Conservation (phyloP, 83 land plant species). For the Isoetes engelmannii region DNA sequence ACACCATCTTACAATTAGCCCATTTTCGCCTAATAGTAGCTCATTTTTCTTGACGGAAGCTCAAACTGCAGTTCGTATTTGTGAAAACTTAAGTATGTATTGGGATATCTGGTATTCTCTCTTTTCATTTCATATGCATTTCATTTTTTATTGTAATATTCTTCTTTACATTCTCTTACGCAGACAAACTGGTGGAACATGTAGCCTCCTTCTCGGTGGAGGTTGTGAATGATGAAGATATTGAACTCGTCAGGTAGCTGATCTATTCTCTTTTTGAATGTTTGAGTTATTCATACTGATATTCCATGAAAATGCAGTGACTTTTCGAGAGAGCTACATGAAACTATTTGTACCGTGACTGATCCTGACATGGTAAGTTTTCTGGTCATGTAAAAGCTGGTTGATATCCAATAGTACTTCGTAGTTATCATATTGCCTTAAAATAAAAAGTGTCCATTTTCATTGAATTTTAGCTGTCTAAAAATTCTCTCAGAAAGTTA, state of each 20-base stretch:
- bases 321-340: slow-evolving; percentile 29
- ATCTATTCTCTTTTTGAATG: background rate
- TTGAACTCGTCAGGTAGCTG: slow-evolving; percentile 26
- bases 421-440: background rate
- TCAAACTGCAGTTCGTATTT: slow-evolving; percentile 48
- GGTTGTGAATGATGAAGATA: slow-evolving; percentile 25
- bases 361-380: slow-evolving; percentile 16
- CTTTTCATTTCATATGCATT: background rate
- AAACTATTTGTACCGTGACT: slow-evolving; percentile 24
- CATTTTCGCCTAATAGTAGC: slow-evolving; percentile 18
- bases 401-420: slow-evolving; percentile 1
- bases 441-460: slow-evolving; percentile 1
- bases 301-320: slow-evolving; percentile 24
- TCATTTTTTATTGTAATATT: background rate
- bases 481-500: background rate
- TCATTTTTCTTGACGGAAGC: slow-evolving; percentile 26
- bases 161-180: slow-evolving; percentile 35
- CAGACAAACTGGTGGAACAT: slow-evolving; percentile 25
- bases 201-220: slow-evolving; percentile 27
- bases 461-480: background rate
- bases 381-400: background rate
- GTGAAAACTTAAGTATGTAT: slow-evolving; percentile 60
- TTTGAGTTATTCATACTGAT: background rate
- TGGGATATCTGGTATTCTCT: background rate
- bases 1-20: slow-evolving; percentile 35